Evolutionary conservation across 202 grass and related monocot species (phyloP).

Genomic region (Setaria italica): DNA sequence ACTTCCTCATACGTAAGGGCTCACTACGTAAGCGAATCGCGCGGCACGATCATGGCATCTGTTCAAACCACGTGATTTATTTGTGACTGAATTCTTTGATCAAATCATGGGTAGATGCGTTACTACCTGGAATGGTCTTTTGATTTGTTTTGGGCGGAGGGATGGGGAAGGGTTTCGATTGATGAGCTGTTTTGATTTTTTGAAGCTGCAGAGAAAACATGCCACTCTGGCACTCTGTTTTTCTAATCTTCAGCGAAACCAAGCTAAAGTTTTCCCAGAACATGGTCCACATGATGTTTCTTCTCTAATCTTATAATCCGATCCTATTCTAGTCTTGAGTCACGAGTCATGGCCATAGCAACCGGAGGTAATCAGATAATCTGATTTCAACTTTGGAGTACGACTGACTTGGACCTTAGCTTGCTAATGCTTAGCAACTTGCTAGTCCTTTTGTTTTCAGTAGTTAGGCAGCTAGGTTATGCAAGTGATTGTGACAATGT

Average conservation of each 20-base stretch:
- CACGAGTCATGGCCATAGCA: conserved; percentile 1
- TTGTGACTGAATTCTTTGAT: not conserved
- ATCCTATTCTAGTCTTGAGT: conserved; percentile 14
- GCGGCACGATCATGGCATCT: not conserved
- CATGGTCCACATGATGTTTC: not conserved
- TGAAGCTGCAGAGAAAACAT: not conserved
- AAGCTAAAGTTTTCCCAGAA: too few relatives aligned
- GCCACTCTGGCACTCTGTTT: not conserved
- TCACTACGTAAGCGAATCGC: conserved; percentile 3
- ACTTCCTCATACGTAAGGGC: not conserved
- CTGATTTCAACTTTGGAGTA: conserved; percentile 18
- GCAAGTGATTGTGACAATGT: conserved; percentile 9
- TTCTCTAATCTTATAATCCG: conserved; percentile 19
- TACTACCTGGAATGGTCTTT: not conserved
- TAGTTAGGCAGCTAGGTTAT: conserved; percentile 13
- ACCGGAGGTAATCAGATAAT: conserved; percentile 2
- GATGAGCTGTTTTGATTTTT: not conserved
- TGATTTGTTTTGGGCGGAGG: not conserved
- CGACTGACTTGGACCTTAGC: conserved; percentile 40
- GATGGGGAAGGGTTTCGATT: not conserved
- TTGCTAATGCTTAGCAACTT: conserved; percentile 3
- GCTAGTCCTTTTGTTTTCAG: conserved; percentile 38
- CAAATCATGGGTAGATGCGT: not conserved
- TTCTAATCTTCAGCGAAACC: too few relatives aligned
- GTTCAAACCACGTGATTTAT: not conserved